Evolutionary conservation across 257 asterid genomes (phyloP).

Genomic region (Solanum dulcamara): DNA sequence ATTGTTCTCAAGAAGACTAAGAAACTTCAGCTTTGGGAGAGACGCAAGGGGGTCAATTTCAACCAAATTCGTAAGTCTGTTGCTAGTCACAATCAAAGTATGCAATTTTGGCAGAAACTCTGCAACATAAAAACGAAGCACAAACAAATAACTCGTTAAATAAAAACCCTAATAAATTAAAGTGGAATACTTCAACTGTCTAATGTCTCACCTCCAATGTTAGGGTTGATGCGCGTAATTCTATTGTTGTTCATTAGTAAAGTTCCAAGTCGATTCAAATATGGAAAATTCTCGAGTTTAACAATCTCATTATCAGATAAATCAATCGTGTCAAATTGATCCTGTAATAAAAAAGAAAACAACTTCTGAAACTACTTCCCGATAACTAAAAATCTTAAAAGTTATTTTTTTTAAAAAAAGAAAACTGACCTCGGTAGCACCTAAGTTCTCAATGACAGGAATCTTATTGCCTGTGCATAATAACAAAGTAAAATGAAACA

Average conservation of each 20-base stretch:
- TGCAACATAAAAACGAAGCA: slow-evolving; percentile 23
- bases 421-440: slow-evolving; percentile 86
- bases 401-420: background rate
- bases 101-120: slow-evolving; percentile 84
- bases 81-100: slow-evolving; percentile 84
- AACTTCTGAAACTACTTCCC: background rate
- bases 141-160: background rate
- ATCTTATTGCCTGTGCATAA: slow-evolving; percentile 66
- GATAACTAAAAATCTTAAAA: background rate
- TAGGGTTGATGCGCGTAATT: slow-evolving; percentile 89
- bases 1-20: slow-evolving; percentile 85
- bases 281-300: slow-evolving; percentile 87
- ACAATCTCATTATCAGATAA: slow-evolving; percentile 98
- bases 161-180: background rate
- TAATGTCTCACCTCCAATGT: slow-evolving; percentile 61
- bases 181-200: background rate
- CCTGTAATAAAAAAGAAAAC: slow-evolving; percentile 35
- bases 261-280: slow-evolving; percentile 77
- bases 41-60: slow-evolving; percentile 94
- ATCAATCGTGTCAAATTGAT: slow-evolving; percentile 93
- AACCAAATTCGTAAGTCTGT: slow-evolving; percentile 79
- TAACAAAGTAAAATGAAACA: background rate
- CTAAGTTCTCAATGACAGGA: slow-evolving; percentile 84
- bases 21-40: slow-evolving; percentile 78
- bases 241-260: slow-evolving; percentile 85